phyloP scores from a whole-genome alignment of 805 yeast species.

The Candida corydali region DNA sequence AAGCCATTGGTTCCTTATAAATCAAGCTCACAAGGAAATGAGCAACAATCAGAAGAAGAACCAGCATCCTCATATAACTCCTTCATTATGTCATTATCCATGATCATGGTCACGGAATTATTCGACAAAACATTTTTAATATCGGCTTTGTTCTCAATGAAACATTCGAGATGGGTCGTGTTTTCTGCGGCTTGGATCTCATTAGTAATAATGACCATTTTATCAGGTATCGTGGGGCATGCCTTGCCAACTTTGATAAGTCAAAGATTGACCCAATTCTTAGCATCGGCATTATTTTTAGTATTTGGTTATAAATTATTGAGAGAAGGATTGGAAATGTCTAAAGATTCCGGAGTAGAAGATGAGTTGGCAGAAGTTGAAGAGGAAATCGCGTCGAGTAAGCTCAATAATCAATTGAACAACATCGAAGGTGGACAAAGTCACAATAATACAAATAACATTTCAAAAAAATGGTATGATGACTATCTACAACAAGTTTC shows the following conservation, averaged over 20 bases:
- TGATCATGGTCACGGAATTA: conserved; percentile 93
- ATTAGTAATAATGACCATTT: conserved; percentile 82
- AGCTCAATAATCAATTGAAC: conserved; percentile 47
- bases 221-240: conserved; percentile 90
- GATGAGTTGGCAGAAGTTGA: conserved; percentile 97
- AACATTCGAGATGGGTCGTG: conserved; percentile 77
- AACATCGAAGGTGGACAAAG: conserved; percentile 56
- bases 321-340: conserved; percentile 79
- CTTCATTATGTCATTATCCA: conserved; percentile 75
- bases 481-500: conserved; percentile 38
- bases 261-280: conserved; percentile 69
- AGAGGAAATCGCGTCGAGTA: conserved; percentile 74
- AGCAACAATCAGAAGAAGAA: not conserved
- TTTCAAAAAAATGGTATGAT: conserved; percentile 23
- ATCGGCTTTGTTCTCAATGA: conserved; percentile 98
- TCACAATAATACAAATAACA: conserved; percentile 10
- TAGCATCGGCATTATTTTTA: conserved; percentile 78
- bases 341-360: conserved; percentile 79
- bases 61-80: conserved; percentile 36
- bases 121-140: conserved; percentile 97
- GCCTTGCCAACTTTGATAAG: conserved; percentile 83
- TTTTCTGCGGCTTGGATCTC: conserved; percentile 85
- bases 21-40: not conserved
- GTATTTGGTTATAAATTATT: conserved; percentile 77
- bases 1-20: conserved; percentile 17